These are phyloP conservation scores for Saccharomyces hybrid DNA, from an alignment of 1,139 yeast genomes.

Conservation along the genomic window DNA sequence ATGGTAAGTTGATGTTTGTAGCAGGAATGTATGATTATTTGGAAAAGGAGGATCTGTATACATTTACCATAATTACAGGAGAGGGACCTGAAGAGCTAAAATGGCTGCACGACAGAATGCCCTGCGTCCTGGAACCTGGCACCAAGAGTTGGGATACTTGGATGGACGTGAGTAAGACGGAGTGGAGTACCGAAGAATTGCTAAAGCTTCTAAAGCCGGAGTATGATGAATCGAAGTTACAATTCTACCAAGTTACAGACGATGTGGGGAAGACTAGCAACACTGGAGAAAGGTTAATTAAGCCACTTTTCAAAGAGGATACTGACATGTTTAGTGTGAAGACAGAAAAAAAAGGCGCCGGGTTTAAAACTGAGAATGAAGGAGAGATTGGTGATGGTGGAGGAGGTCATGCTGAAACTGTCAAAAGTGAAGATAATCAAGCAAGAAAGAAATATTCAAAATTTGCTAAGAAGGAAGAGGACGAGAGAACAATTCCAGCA, in stretches of 20 bases:
- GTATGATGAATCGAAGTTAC: constrained; percentile 38
- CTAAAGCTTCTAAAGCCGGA: constrained; percentile 36
- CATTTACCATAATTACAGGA: constrained; percentile 70
- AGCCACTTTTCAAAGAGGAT: constrained; percentile 33
- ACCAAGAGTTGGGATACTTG: constrained; percentile 51
- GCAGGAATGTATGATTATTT: constrained; percentile 57
- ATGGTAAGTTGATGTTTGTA: constrained; percentile 48
- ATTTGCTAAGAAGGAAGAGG: too few relatives aligned
- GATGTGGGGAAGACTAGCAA: constrained; percentile 59
- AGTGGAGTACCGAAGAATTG: constrained; percentile 38
- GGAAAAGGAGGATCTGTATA: constrained; percentile 32
- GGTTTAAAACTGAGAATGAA: constrained; percentile 3
- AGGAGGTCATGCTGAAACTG: too few relatives aligned
- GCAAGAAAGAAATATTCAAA: too few relatives aligned
- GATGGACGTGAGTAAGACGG: constrained; percentile 40
- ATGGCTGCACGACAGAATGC: constrained; percentile 77
- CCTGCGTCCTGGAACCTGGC: constrained; percentile 56
- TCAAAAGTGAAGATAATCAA: too few relatives aligned
- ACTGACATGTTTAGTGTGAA: constrained; percentile 12
- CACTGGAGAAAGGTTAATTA: constrained; percentile 41
- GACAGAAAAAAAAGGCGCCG: constrained; percentile 7
- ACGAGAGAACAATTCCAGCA: too few relatives aligned
- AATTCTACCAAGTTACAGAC: constrained; percentile 48
- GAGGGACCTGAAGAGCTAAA: constrained; percentile 52
- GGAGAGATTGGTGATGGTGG: neutral